Evolutionary conservation across 2,329 filamentous ascomycete species (phyloP).

Genomic region (Alternaria ventricosa): DNA sequence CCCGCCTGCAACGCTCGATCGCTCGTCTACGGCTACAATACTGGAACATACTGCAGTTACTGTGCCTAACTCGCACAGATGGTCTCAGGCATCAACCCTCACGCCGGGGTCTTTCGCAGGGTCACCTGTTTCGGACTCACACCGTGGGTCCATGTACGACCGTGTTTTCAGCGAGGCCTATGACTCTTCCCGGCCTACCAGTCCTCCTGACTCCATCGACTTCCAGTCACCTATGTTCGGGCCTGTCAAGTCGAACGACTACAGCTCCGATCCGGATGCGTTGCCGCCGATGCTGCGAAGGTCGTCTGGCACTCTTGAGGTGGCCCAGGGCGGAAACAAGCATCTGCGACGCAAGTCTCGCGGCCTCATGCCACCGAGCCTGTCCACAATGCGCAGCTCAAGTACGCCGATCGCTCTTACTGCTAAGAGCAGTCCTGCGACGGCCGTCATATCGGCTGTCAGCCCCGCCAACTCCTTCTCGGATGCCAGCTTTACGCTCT

Average conservation of each 20-base stretch:
- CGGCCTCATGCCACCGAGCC: slow-evolving; percentile 37
- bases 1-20: slow-evolving; percentile 50
- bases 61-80: slow-evolving; percentile 63
- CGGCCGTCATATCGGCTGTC: slow-evolving; percentile 40
- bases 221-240: slow-evolving; percentile 67
- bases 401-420: slow-evolving; percentile 43
- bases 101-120: slow-evolving; percentile 76
- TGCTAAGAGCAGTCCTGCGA: slow-evolving; percentile 44
- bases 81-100: slow-evolving; percentile 70
- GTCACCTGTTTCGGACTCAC: slow-evolving; percentile 77
- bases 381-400: slow-evolving; percentile 39
- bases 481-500: slow-evolving; percentile 39
- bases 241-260: slow-evolving; percentile 32
- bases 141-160: slow-evolving; percentile 80
- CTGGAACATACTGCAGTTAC: slow-evolving; percentile 69
- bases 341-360: slow-evolving; percentile 33
- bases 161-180: slow-evolving; percentile 64
- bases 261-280: slow-evolving; percentile 21
- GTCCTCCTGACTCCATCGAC: slow-evolving; percentile 74
- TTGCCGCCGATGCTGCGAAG: slow-evolving; percentile 8
- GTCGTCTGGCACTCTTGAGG: slow-evolving; percentile 8
- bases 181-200: slow-evolving; percentile 77
- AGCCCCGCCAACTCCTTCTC: slow-evolving; percentile 42
- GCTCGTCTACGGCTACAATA: slow-evolving; percentile 62
- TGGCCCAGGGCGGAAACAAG: slow-evolving; percentile 1